Base-by-base conservation (phyloP, 1,139 yeast genomes). In the Wickerhamomyces sp. region DNA sequence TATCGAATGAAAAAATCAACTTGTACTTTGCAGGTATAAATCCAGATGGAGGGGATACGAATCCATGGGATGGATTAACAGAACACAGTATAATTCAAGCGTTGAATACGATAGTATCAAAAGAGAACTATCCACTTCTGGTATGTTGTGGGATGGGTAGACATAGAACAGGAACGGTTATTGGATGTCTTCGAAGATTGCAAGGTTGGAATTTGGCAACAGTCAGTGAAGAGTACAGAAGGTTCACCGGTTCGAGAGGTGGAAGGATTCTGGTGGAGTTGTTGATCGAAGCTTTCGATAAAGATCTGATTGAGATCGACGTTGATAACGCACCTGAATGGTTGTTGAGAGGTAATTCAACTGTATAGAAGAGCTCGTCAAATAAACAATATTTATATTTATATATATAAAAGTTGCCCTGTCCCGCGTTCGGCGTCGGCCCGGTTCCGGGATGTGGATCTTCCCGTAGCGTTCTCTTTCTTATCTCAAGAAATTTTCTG, bases 121-220 rank as follows among this genome's bases (percentile, higher is more conserved):
- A 70, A 44, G 70, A 73, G n/a, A 76, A 80, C 54, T 85, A 86
- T 51, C 97, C 98, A 0, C 51, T 89, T 42, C 63, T 91, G 33
- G 91, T 88, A 7, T 89, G 97, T 59, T 91, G 97, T 54, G 96
- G 96, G 11, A 89, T 89, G 97, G 98, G 98, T 0, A 68, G 97
- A 47, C 97, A 91, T 58, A 70, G 97, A 42, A 88, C 96, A 0
- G 98, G 98, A 1, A 88, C 96, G 0, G 95, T 91, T 3, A 76
- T 91, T 38, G 98, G 98, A 1, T 91, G 97, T 58, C 64, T 91
- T 33, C 66, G 98, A 44, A 70, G 95, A 42, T 62, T 91, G 20
- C 96, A 89, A 65, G 91, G 94, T 16, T 91, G 98, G 98, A 91
- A 91, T 54, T 65, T 89, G 54, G 96, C 97, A 11, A 47, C 94